Base-by-base conservation (phyloP, 495 filamentous ascomycete genomes). In the Annulohypoxylon moriforme region DNA sequence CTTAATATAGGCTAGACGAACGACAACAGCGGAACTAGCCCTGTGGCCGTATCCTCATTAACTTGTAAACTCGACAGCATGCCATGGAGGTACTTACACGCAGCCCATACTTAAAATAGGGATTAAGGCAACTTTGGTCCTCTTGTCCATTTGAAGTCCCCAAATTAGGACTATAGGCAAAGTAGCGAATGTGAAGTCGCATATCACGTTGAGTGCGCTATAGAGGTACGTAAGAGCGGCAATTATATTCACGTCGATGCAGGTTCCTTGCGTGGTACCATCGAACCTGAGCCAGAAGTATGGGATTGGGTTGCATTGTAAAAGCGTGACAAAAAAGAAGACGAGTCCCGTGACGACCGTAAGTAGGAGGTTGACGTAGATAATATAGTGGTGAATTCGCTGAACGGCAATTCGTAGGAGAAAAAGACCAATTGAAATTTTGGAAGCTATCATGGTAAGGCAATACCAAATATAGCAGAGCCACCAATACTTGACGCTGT, bases 341-440 rank as follows among this genome's bases (percentile, higher is more conserved):
- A 29, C 24, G 1, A 52, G 13, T 1, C 47, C 47, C 0, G 47
- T 27, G 13, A 52, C 24, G 47, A 52, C 47, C 11, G 47, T 52
- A 8, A 52, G 47, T 7, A 52, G 13, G 2, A 52, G 24, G 11
- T 52, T 52, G 47, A 52, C 47, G 24, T 52, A 52, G 24, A 52
- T 52, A 14, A 52, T 52, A n/a, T 52, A 52, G 47, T 52, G 47
- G 47, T 52, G 47, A 10, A 52, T 52, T 52, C 24, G 22, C 47
- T 16, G 47, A 25, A 52, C 24, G 24, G 47, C 47, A 29, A 52
- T 52, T 29, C 47, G 47, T 27, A 52, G 47, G 24, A 52, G 47
- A 13, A 52, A 52, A 16, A 52, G 47, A 52, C 47, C 47, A 7
- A 52, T 52, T 11, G 47, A 52, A 3, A 52, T 29, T 14, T 52